Evolutionary conservation across 2,329 filamentous ascomycete species (phyloP).

Genomic region (Exophiala oligosperma): DNA sequence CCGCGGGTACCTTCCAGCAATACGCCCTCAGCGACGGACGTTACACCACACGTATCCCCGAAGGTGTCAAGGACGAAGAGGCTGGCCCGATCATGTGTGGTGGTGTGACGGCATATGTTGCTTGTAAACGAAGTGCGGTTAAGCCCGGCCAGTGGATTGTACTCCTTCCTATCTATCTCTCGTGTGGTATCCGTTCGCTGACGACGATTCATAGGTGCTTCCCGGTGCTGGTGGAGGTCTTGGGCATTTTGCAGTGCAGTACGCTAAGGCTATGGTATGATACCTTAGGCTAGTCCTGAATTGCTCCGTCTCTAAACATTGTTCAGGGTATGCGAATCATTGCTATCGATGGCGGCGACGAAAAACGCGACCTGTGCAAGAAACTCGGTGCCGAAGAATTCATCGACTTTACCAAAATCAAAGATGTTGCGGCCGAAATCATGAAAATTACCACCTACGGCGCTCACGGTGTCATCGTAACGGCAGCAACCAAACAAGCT

Average conservation of each 20-base stretch:
- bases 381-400: slow-evolving; percentile 40
- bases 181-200: not conserved
- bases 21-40: slow-evolving; percentile 37
- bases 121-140: slow-evolving; percentile 42
- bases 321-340: slow-evolving; percentile 39
- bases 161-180: not conserved
- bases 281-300: not conserved
- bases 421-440: slow-evolving; percentile 38
- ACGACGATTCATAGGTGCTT: slow-evolving; percentile 18
- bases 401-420: slow-evolving; percentile 37
- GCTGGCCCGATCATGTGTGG: slow-evolving; percentile 42
- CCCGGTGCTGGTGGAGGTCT: slow-evolving; percentile 34
- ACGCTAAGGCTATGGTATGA: slow-evolving; percentile 35
- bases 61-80: slow-evolving; percentile 39
- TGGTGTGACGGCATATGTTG: slow-evolving; percentile 38
- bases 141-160: slow-evolving; percentile 34
- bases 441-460: slow-evolving; percentile 38
- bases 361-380: slow-evolving; percentile 39
- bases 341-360: slow-evolving; percentile 39
- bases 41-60: slow-evolving; percentile 39
- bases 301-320: not conserved
- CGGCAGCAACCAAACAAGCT: slow-evolving; percentile 38
- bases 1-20: slow-evolving; percentile 40
- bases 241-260: slow-evolving; percentile 35
- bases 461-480: slow-evolving; percentile 40